phyloP scores from a whole-genome alignment of 2,329 filamentous ascomycete genomes.

The Alternaria brassicicola region DNA sequence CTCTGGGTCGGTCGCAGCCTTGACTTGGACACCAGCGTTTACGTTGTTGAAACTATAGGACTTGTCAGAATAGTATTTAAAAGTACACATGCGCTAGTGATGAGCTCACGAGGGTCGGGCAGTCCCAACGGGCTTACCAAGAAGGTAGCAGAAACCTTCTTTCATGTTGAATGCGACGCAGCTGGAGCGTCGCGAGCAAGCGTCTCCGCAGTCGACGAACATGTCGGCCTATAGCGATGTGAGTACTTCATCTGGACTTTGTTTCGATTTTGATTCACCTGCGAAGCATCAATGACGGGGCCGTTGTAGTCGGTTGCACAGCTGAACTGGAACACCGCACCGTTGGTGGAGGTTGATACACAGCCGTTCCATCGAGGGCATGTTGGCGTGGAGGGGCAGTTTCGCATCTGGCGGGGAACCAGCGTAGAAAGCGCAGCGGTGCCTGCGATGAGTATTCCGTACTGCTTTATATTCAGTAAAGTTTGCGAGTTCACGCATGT shows the following conservation, averaged over 20 bases:
- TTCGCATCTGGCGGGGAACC: neutral
- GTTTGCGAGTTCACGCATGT: neutral
- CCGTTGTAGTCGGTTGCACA: conserved; percentile 18
- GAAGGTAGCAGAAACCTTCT: conserved; percentile 19
- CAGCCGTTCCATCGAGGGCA: conserved; percentile 19
- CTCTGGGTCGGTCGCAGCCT: neutral
- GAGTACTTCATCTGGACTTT: neutral
- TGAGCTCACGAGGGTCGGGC: conserved; percentile 8
- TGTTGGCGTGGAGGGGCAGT: conserved; percentile 6
- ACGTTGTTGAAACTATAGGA: neutral
- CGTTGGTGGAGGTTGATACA: conserved; percentile 10
- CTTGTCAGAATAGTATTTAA: neutral
- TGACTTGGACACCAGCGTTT: conserved; percentile 5
- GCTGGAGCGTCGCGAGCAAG: conserved; percentile 5
- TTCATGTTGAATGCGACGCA: conserved; percentile 19
- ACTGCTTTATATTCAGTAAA: conserved; percentile 1
- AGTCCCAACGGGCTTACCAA: conserved; percentile 8
- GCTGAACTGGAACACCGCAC: conserved; percentile 14
- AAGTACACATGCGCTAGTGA: neutral
- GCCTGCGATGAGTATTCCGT: neutral
- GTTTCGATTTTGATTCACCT: neutral
- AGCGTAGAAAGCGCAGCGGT: neutral
- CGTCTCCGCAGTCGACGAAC: conserved; percentile 16
- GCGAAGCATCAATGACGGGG: conserved; percentile 6
- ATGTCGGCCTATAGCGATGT: conserved; percentile 5